Evolutionary conservation across 768 basidiomycete genomes (phyloP).

Genomic region (Terana coerulea): DNA sequence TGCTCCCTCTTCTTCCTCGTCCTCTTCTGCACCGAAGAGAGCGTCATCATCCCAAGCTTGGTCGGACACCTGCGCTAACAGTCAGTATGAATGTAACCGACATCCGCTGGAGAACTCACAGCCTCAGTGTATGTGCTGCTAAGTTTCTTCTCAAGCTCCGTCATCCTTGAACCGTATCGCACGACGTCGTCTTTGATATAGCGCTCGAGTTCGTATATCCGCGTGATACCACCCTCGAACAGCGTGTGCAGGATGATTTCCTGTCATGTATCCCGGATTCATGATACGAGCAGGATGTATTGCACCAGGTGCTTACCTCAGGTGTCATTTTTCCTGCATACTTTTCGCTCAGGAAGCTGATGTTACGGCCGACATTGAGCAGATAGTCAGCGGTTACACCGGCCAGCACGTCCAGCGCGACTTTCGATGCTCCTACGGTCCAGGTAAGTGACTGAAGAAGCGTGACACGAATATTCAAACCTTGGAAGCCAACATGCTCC

Average conservation of each 20-base stretch:
- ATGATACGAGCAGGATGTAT: too few relatives aligned
- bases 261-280: too few relatives aligned
- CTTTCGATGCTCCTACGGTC: conserved; percentile 72
- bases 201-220: conserved; percentile 74
- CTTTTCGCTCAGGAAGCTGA: conserved; percentile 79
- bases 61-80: conserved; percentile 34
- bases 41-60: conserved; percentile 59
- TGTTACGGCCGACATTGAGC: conserved; percentile 80
- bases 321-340: conserved; percentile 76
- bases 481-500: conserved; percentile 92
- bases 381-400: conserved; percentile 80
- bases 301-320: too few relatives aligned
- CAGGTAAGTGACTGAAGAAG: not conserved
- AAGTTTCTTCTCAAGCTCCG: conserved; percentile 84
- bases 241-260: conserved; percentile 92
- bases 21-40: conserved; percentile 48
- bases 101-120: conserved; percentile 37
- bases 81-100: not conserved
- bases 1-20: conserved; percentile 62
- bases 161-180: conserved; percentile 70
- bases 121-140: conserved; percentile 78
- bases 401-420: conserved; percentile 72
- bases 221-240: conserved; percentile 82
- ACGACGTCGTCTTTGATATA: conserved; percentile 89
- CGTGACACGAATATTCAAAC: conserved; percentile 26